Percentiles rank a stretch among this genome's conserved stretches.
phyloP scores from a whole-genome alignment of 192 early-diverging fungal species.

The Coemansia sp. region DNA sequence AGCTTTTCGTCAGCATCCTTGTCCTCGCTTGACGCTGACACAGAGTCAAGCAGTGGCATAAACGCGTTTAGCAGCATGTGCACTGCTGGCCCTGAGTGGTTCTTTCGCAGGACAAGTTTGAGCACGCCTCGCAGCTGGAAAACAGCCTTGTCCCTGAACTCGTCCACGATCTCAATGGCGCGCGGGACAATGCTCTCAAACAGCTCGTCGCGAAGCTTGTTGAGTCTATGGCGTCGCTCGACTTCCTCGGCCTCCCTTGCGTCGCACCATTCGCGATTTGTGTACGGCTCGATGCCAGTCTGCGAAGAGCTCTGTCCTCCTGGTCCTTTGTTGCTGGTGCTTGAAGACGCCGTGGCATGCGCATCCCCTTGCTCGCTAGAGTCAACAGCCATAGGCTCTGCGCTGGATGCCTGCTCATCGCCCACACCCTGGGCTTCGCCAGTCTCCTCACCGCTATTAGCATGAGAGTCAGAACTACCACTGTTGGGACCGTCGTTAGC shows the following conservation, averaged over 20 bases:
- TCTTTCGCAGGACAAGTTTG: slow-evolving; percentile 44
- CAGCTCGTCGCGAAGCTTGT: slow-evolving; percentile 54
- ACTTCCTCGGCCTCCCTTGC: slow-evolving; percentile 36
- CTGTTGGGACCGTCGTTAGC: neutral
- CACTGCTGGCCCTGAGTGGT: slow-evolving; percentile 17
- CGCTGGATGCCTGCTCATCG: slow-evolving; percentile 4
- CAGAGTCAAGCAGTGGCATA: slow-evolving; percentile 26
- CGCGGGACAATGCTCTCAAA: slow-evolving; percentile 54
- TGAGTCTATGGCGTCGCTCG: slow-evolving; percentile 25
- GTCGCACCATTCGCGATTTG: slow-evolving; percentile 33
- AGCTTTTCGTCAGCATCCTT: slow-evolving; percentile 29
- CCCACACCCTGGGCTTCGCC: neutral
- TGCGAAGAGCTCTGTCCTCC: neutral
- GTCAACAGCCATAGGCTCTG: slow-evolving; percentile 46
- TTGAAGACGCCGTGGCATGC: slow-evolving; percentile 58
- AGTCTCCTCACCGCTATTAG: slow-evolving; percentile 57
- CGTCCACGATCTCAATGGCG: slow-evolving; percentile 36
- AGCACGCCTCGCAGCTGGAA: slow-evolving; percentile 33
- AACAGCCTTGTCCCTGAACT: slow-evolving; percentile 42
- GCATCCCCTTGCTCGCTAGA: slow-evolving; percentile 23
- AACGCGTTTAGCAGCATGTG: slow-evolving; percentile 44
- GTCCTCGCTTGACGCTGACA: neutral
- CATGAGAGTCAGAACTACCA: neutral
- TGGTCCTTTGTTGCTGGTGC: neutral
- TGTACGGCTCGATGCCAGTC: slow-evolving; percentile 28